Percentiles rank a stretch among this genome's conserved stretches.
Evolutionary conservation across 2,329 filamentous ascomycete genomes (phyloP).

Genomic region (Thyridium curvatum): DNA sequence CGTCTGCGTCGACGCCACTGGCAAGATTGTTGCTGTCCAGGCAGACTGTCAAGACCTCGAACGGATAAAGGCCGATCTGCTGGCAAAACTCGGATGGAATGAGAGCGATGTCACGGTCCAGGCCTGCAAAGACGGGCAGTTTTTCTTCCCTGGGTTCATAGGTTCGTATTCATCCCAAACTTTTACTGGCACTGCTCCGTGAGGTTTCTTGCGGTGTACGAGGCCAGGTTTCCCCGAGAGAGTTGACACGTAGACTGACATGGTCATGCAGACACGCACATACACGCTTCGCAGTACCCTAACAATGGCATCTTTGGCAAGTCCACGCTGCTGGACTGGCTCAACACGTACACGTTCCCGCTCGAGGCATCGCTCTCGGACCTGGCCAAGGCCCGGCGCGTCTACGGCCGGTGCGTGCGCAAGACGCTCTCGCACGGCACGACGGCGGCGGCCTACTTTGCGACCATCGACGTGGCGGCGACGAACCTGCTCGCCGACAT

Average conservation of each 20-base stretch:
- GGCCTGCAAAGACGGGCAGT: constrained; percentile 43
- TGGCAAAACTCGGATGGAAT: constrained; percentile 39
- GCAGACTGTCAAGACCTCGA: constrained; percentile 15
- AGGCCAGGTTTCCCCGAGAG: neutral
- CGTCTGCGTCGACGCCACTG: constrained; percentile 41
- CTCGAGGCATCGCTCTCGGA: constrained; percentile 72
- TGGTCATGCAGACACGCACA: constrained; percentile 71
- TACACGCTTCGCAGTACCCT: constrained; percentile 91
- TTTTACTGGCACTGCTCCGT: too few relatives aligned
- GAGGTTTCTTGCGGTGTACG: too few relatives aligned
- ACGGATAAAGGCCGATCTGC: constrained; percentile 24
- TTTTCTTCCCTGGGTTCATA: constrained; percentile 82
- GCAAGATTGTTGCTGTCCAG: constrained; percentile 45
- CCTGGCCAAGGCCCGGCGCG: constrained; percentile 53
- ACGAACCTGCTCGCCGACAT: constrained; percentile 90
- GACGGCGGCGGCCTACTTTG: constrained; percentile 91
- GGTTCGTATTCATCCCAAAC: constrained; percentile 44
- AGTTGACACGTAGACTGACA: too few relatives aligned
- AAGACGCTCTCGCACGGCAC: constrained; percentile 85
- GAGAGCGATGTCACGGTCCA: constrained; percentile 28
- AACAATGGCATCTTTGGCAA: constrained; percentile 93
- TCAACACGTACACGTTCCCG: constrained; percentile 91
- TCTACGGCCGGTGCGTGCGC: constrained; percentile 73
- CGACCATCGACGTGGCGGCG: constrained; percentile 76
- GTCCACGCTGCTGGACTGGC: constrained; percentile 86